Base-by-base conservation (phyloP, 768 basidiomycete genomes). In the Nidularia sp. region DNA sequence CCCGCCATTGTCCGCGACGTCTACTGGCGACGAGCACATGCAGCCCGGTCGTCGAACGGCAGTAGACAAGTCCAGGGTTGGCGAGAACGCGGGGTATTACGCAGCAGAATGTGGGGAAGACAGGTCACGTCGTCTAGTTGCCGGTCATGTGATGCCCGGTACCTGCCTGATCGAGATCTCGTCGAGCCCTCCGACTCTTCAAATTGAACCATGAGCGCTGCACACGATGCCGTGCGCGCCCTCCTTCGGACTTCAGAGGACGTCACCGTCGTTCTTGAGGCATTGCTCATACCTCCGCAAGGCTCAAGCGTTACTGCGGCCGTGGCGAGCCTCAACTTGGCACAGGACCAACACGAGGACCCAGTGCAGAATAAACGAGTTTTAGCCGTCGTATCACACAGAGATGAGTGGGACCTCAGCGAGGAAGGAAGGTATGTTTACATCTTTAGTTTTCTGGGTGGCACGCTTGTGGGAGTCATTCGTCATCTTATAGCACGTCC, bases 381-480 rank as follows among this genome's bases (percentile, higher is more conserved):
- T 51, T 67, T 83, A 44, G 81, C 77, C 6, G 69, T 85, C 12
- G 66, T 85, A 18, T 67, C 74, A 1, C 84, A 83, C 55, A 73
- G 66, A 53, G 68, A 72, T 57, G 63, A 70, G 48, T 65, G 66
- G 58, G 66, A 67, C 47, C 64, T 68, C 15, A 66, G 66, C n/a
- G 82, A 84, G 55, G 74, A 83, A 60, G 84, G 78, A 55, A 73
- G 81, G 83, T 83, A 51, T 41, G 74, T 65, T n/a, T n/a, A 18
- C 4, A 13, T 22, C 1, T 43, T 22, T 39, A 34, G 12, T 39
- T 6, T 36, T 47, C 12, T 46, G 9, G 8, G 5, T 48, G 49
- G 4, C 25, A 29, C 25, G 25, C 25, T 29, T 29, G 25, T 29
- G 25, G 25, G 25, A 29, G 25, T 29, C 25, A 0, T 29, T 29